phyloP scores from a whole-genome alignment of 257 asterid genomes.

The Primulina tabacum region DNA sequence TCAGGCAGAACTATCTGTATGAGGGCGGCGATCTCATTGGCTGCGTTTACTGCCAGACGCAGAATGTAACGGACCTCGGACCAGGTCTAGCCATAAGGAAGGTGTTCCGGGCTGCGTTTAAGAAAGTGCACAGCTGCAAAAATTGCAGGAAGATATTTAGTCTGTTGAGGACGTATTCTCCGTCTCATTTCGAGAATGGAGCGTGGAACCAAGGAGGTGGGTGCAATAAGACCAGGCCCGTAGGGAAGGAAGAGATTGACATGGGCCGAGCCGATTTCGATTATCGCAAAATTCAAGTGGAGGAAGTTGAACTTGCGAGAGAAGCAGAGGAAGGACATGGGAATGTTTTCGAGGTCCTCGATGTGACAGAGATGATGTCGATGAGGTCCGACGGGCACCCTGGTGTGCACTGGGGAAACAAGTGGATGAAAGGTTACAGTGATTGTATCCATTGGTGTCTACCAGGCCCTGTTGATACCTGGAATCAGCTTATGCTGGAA shows the following conservation, averaged over 20 bases:
- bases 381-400: slow-evolving; percentile 54
- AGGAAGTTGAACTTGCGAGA: slow-evolving; percentile 33
- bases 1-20: slow-evolving; percentile 35
- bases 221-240: slow-evolving; percentile 41
- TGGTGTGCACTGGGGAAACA: slow-evolving; percentile 33
- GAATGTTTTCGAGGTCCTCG: slow-evolving; percentile 35
- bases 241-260: slow-evolving; percentile 21
- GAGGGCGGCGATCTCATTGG: slow-evolving; percentile 35
- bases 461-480: slow-evolving; percentile 50
- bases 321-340: slow-evolving; percentile 18
- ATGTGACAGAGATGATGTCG: slow-evolving; percentile 41
- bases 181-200: slow-evolving; percentile 47
- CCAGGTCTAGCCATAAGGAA: slow-evolving; percentile 34
- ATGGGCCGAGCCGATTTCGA: slow-evolving; percentile 22
- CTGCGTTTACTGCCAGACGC: slow-evolving; percentile 35
- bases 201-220: slow-evolving; percentile 47
- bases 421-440: slow-evolving; percentile 40
- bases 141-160: slow-evolving; percentile 26
- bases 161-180: slow-evolving; percentile 39
- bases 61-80: slow-evolving; percentile 34
- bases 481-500: slow-evolving; percentile 42
- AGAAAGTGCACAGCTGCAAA: slow-evolving; percentile 33
- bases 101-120: slow-evolving; percentile 36
- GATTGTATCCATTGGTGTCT: slow-evolving; percentile 58
- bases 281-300: slow-evolving; percentile 33